These are phyloP conservation scores for Sequoiadendron giganteum DNA, from an alignment of 75 land plant genomes.

Conservation along the genomic window DNA sequence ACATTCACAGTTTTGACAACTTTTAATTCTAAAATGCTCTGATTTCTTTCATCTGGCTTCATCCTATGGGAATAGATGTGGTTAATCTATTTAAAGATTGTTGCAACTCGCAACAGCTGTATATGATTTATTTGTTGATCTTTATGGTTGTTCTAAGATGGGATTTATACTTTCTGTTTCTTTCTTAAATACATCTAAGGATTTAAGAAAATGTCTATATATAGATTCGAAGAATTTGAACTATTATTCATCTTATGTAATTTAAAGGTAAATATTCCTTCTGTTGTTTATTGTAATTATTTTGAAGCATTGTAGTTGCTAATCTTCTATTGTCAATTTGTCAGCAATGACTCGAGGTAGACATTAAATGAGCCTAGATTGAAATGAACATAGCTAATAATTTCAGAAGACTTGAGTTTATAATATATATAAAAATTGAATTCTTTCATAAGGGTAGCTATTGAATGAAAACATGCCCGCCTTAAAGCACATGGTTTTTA, in stretches of 20 bases:
- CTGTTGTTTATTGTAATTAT: neutral
- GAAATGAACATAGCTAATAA: neutral
- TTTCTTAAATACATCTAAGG: neutral
- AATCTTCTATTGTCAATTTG: neutral
- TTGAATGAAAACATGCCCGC: too few species aligned
- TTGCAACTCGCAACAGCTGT: neutral
- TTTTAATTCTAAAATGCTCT: neutral
- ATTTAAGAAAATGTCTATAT: neutral
- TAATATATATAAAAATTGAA: neutral
- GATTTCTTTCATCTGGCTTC: neutral
- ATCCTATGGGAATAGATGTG: neutral
- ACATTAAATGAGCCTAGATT: neutral
- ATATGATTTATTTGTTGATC: neutral
- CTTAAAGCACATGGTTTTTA: too few species aligned
- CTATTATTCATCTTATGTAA: too few species aligned
- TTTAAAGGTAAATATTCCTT: neutral
- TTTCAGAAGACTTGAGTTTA: neutral
- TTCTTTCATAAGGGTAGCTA: neutral
- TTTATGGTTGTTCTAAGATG: neutral
- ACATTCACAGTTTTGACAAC: neutral
- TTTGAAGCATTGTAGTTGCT: neutral
- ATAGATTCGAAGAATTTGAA: neutral
- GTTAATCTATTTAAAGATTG: neutral
- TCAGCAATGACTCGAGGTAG: neutral
- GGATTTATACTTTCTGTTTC: neutral